These are phyloP conservation scores for Pleurotus tuoliensis DNA, from an alignment of 768 basidiomycete genomes.

Conservation along the genomic window DNA sequence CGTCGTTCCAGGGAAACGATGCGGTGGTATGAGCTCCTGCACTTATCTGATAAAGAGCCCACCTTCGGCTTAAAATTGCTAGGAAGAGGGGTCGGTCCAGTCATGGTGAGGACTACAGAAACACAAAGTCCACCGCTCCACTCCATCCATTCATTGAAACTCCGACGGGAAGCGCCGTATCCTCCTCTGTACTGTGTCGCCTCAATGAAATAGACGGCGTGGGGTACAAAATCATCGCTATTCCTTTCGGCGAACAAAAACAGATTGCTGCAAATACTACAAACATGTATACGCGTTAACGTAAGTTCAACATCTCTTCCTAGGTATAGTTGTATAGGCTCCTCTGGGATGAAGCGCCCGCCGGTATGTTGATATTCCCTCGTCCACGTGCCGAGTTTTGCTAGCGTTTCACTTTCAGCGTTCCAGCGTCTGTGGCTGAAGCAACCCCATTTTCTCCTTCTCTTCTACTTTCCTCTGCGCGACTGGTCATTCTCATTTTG, in stretches of 20 bases:
- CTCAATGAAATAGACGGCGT: too few relatives aligned
- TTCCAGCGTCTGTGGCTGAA: constrained; percentile 2
- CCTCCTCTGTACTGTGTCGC: too few relatives aligned
- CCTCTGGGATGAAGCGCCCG: neutral
- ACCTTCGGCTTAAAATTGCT: neutral
- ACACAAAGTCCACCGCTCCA: too few relatives aligned
- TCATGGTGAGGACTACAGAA: too few relatives aligned
- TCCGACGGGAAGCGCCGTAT: too few relatives aligned
- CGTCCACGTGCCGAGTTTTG: neutral
- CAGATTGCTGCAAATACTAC: too few relatives aligned
- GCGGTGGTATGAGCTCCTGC: neutral
- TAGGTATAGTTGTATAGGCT: too few relatives aligned
- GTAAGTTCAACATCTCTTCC: too few relatives aligned
- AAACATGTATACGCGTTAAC: too few relatives aligned
- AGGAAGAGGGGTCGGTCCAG: neutral
- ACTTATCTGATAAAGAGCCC: neutral
- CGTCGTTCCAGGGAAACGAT: neutral
- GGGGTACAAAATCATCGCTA: too few relatives aligned
- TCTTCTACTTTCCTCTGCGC: constrained; percentile 28
- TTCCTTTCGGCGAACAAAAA: too few relatives aligned
- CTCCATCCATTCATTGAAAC: too few relatives aligned
- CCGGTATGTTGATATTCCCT: constrained; percentile 5
- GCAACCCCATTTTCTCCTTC: constrained; percentile 23
- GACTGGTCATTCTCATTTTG: constrained; percentile 19
- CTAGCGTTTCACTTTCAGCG: neutral